These are phyloP conservation scores for Aspergillus carbonarius DNA, from an alignment of 2,329 filamentous ascomycete genomes.

Conservation along the genomic window DNA sequence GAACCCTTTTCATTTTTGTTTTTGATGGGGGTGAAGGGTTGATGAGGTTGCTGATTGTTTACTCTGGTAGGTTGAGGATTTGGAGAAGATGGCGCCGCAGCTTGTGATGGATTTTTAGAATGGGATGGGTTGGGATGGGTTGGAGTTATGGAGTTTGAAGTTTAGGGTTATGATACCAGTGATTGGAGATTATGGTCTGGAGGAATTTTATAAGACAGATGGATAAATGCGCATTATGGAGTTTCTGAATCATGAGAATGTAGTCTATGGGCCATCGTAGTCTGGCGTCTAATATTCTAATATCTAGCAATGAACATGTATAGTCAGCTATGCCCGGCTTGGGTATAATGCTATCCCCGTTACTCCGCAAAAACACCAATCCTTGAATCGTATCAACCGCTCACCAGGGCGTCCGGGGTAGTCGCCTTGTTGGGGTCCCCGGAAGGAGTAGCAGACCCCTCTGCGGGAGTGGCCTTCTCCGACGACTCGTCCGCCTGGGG, in stretches of 20 bases:
- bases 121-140: not conserved
- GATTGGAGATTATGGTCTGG: not conserved
- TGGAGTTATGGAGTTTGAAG: not conserved
- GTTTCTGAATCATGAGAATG: not conserved
- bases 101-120: constrained; percentile 76
- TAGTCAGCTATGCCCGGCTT: constrained; percentile 4
- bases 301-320: not conserved
- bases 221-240: not conserved
- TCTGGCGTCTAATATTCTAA: not conserved
- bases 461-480: constrained; percentile 11
- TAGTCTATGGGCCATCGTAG: not conserved
- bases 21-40: not conserved
- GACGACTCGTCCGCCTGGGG: constrained; percentile 6
- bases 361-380: constrained; percentile 6
- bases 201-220: not conserved
- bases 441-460: constrained; percentile 14
- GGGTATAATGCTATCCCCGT: constrained; percentile 6
- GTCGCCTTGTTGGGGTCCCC: constrained; percentile 16
- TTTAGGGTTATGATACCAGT: constrained; percentile 26
- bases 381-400: constrained; percentile 21
- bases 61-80: constrained; percentile 68
- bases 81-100: constrained; percentile 85
- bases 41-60: constrained; percentile 3
- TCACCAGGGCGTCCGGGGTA: constrained; percentile 32
- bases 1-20: not conserved